These are phyloP conservation scores for Aspergillus nomiae DNA, from an alignment of 2,329 filamentous ascomycete species.

Conservation along the genomic window DNA sequence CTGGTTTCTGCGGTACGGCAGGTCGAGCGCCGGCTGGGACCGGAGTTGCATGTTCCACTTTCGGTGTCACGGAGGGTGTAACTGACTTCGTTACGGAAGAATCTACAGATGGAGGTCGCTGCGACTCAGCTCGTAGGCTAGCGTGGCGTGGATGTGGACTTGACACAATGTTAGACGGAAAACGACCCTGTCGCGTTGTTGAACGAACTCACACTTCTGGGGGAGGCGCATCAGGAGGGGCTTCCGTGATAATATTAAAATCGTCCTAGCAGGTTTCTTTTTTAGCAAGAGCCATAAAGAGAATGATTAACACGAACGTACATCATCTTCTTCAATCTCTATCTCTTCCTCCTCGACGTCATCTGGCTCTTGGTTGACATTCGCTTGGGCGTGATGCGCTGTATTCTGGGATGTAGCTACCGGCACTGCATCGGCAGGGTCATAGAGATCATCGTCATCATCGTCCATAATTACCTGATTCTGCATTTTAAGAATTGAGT, in stretches of 20 bases:
- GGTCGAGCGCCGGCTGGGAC: conserved; percentile 37
- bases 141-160: conserved; percentile 43
- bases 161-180: conserved; percentile 26
- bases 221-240: conserved; percentile 43
- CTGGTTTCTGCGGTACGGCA: conserved; percentile 50
- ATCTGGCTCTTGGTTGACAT: conserved; percentile 38
- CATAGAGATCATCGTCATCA: conserved; percentile 51
- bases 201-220: conserved; percentile 38
- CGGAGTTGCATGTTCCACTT: conserved; percentile 35
- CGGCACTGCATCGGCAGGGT: conserved; percentile 42
- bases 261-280: conserved; percentile 40
- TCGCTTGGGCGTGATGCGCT: conserved; percentile 26
- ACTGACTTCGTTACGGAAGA: conserved; percentile 33
- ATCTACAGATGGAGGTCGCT: conserved; percentile 38
- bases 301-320: conserved; percentile 8
- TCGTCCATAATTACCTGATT: conserved; percentile 43
- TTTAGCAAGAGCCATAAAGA: not conserved
- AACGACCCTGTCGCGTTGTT: not conserved
- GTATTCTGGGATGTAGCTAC: conserved; percentile 31
- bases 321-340: conserved; percentile 42
- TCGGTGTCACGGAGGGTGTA: conserved; percentile 36
- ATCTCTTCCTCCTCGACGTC: conserved; percentile 44
- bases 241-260: conserved; percentile 53
- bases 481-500: conserved; percentile 10
- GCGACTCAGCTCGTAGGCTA: conserved; percentile 37